phyloP scores from a whole-genome alignment of 2,329 filamentous ascomycete species.

The Trichoderma gracile region DNA sequence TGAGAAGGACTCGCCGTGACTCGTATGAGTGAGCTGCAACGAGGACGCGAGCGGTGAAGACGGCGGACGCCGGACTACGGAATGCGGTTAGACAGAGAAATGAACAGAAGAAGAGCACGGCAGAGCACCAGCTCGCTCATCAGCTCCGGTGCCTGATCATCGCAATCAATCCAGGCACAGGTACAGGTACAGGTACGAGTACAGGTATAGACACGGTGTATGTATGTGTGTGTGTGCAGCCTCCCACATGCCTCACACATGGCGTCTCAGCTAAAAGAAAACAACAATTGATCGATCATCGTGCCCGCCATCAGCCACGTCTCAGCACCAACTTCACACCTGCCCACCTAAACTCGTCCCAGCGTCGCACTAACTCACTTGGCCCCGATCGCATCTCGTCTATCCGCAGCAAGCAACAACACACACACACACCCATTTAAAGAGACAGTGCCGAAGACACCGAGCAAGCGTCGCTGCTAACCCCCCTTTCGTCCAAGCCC shows the following conservation, averaged over 20 bases:
- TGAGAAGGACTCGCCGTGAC: neutral
- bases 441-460: neutral
- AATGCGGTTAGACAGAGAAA: neutral
- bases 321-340: constrained; percentile 8
- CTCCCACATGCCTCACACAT: neutral
- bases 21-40: neutral
- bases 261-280: constrained; percentile 1
- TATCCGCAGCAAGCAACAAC: too few relatives aligned
- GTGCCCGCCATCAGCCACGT: neutral
- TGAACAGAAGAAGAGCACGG: too few relatives aligned
- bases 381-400: too few relatives aligned
- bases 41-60: neutral
- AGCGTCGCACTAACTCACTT: neutral
- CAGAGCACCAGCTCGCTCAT: neutral
- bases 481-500: neutral
- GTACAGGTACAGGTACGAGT: neutral
- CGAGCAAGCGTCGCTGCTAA: neutral
- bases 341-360: neutral
- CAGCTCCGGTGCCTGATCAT: neutral
- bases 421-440: too few relatives aligned
- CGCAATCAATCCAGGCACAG: neutral
- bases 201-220: neutral
- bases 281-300: neutral
- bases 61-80: neutral
- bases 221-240: neutral